Evolutionary conservation across 352 stramenopile genomes (phyloP).

Genomic region (Globisporangium recalcitrans): DNA sequence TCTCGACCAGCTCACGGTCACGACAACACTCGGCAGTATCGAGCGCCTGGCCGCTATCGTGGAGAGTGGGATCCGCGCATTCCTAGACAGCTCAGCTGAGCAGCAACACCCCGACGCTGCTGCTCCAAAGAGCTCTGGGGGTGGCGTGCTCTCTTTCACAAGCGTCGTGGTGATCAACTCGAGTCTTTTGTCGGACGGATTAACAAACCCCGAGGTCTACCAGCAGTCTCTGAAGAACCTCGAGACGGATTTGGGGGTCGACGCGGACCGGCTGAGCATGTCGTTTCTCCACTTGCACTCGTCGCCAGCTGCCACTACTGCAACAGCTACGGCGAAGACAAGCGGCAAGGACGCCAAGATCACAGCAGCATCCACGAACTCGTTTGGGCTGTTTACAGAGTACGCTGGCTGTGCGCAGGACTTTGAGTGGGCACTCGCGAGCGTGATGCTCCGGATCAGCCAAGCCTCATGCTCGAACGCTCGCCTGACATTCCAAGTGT

Average conservation of each 20-base stretch:
- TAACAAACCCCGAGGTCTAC: neutral
- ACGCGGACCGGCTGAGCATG: slow-evolving; percentile 8
- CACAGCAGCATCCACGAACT: neutral
- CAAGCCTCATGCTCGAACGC: slow-evolving; percentile 10
- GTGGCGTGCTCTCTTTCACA: neutral
- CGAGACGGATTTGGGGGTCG: neutral
- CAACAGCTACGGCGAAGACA: neutral
- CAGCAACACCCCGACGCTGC: neutral
- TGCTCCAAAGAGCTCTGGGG: neutral
- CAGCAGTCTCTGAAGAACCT: neutral
- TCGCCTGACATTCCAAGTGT: neutral
- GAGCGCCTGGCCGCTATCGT: neutral
- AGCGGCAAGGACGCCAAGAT: neutral
- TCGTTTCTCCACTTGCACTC: slow-evolving; percentile 17
- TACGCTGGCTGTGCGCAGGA: slow-evolving; percentile 13
- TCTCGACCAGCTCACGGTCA: slow-evolving; percentile 12
- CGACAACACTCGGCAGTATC: neutral
- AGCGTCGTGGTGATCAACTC: slow-evolving; percentile 18
- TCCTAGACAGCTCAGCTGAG: neutral
- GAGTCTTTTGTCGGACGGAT: neutral
- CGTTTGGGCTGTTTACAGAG: slow-evolving; percentile 12
- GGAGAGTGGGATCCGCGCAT: neutral
- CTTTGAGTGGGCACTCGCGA: slow-evolving; percentile 16
- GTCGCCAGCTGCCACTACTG: neutral
- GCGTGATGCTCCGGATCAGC: slow-evolving; percentile 12